phyloP scores from a whole-genome alignment of 2,329 filamentous ascomycete species.

The Ophiognomonia clavigignenti-juglandacearum region DNA sequence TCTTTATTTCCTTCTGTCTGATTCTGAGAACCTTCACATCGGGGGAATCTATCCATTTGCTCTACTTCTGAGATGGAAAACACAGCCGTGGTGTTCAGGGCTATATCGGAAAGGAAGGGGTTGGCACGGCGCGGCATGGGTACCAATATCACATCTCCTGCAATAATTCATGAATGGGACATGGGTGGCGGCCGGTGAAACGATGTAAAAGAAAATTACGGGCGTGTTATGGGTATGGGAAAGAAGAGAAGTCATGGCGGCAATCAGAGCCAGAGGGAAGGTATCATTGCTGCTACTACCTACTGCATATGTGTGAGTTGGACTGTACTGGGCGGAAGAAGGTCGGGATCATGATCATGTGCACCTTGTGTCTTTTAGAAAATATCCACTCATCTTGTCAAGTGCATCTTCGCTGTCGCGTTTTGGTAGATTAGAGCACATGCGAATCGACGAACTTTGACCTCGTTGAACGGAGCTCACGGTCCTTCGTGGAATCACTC shows the following conservation, averaged over 20 bases:
- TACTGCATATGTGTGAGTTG: too few relatives aligned
- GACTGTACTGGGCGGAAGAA: neutral
- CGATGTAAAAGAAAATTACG: neutral
- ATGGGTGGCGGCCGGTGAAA: neutral
- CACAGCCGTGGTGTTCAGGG: neutral
- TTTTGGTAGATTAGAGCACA: too few relatives aligned
- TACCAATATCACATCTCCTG: constrained; percentile 2
- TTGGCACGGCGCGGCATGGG: too few relatives aligned
- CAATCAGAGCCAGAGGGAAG: neutral
- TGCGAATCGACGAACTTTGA: too few relatives aligned
- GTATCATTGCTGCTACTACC: too few relatives aligned
- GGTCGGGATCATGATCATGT: neutral
- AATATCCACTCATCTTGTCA: neutral
- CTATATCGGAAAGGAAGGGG: too few relatives aligned
- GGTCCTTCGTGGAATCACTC: too few relatives aligned
- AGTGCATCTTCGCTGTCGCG: too few relatives aligned
- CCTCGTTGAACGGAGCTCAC: too few relatives aligned
- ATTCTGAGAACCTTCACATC: neutral
- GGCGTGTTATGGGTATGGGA: neutral
- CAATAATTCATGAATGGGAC: neutral
- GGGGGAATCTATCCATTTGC: neutral
- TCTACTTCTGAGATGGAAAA: neutral
- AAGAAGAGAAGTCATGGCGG: neutral
- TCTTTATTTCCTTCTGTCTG: neutral
- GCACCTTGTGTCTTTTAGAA: neutral